These are phyloP conservation scores for Gynochthodes officinalis DNA, from an alignment of 257 asterid species.

Conservation along the genomic window DNA sequence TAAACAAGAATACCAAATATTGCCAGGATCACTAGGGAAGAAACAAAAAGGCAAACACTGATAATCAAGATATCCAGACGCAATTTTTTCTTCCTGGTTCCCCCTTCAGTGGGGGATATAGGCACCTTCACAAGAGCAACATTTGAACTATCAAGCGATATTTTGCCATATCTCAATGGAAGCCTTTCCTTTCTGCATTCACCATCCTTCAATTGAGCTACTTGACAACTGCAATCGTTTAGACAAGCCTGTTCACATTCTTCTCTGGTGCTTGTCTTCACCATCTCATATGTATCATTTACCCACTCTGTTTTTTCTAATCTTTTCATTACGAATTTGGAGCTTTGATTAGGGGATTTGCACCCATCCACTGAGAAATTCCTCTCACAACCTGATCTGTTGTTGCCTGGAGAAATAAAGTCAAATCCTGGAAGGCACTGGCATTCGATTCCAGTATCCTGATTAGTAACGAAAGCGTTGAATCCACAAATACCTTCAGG, in stretches of 20 bases:
- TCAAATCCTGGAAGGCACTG: too few relatives aligned
- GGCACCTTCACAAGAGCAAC: conserved; percentile 32
- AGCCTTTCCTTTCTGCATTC: conserved; percentile 44
- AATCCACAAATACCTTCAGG: conserved; percentile 53
- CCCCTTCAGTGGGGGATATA: neutral
- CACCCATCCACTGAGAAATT: too few relatives aligned
- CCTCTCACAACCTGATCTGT: too few relatives aligned
- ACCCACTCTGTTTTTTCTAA: conserved; percentile 29
- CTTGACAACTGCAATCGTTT: conserved; percentile 50
- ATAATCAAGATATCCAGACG: too few relatives aligned
- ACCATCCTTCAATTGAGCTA: conserved; percentile 23
- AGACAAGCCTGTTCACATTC: conserved; percentile 38
- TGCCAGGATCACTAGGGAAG: too few relatives aligned
- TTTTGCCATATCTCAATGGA: conserved; percentile 44
- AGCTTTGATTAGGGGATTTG: too few relatives aligned
- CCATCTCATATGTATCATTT: conserved; percentile 17
- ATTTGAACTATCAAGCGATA: conserved; percentile 11
- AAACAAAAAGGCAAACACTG: too few relatives aligned
- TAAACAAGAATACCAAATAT: too few relatives aligned
- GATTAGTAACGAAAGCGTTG: conserved; percentile 33
- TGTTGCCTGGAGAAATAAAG: too few relatives aligned
- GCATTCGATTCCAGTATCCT: too few relatives aligned
- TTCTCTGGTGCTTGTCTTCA: conserved; percentile 8
- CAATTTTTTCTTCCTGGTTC: conserved; percentile 13
- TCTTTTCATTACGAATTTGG: too few relatives aligned